Evolutionary conservation across 257 asterid species (phyloP), one percentile per base, ranked within the genome.

Genomic region (Cynanchum wilfordii): DNA sequence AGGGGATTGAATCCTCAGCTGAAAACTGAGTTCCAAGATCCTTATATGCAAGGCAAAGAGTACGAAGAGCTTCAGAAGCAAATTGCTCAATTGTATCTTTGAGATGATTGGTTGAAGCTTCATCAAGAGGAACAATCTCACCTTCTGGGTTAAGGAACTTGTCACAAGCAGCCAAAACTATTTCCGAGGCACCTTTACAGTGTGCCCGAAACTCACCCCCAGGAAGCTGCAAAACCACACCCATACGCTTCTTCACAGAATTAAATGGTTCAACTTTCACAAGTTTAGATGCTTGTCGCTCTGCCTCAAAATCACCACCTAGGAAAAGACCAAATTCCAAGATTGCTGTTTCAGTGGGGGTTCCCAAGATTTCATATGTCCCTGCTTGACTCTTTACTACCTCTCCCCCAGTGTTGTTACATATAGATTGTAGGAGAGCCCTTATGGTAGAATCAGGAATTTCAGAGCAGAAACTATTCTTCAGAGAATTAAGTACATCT

Each of bases 211-310:
- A 83, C 77, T 74, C 81, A 78, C 77, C 83, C 49, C 82, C 90
- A 1, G 94, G 93, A 52, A 89, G 75, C 84, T 89, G 89, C 76
- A 91, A 65, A 50, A 88, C 95, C 58, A 89, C 94, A 47, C 93
- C 96, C 97, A 91, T 91, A 58, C 90, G 85, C 85, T 91, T 91
- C 87, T 91, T 91, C 71, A 36, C 80, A 12, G 97, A 91, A 77
- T 91, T 91, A 81, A 91, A 91, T 13, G 97, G 96, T 83, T 91
- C 97, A 33, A 91, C 95, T 85, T 89, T 91, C 74, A 88, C 90
- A 3, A 91, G 60, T 73, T 80, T 85, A 16, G 95, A 69, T 42
- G 75, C 76, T 66, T 78, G 70, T 72, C 90, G 78, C 81, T 81
- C 91, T 19, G 75, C 83, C 73, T 81, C 83, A 78, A 86, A 91